Conservation (phyloP, 106 monocot species). For the Dendrobium catenatum region DNA sequence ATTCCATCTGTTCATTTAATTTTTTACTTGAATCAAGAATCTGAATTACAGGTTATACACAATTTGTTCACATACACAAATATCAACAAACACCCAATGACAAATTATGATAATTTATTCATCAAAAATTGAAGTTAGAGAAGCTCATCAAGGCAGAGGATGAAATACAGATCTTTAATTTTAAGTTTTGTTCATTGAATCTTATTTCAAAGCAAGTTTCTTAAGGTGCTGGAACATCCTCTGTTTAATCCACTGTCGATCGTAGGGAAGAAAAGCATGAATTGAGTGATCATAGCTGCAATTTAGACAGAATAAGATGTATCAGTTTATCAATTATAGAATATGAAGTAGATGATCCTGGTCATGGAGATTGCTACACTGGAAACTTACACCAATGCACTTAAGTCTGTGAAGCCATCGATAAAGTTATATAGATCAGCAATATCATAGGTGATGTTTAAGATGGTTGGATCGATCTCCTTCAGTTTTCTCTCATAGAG, state of each 20-base stretch:
- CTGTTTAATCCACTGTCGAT: slow-evolving; percentile 69
- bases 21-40: too few relatives aligned
- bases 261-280: slow-evolving; percentile 62
- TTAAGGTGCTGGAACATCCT: slow-evolving; percentile 56
- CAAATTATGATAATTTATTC: too few relatives aligned
- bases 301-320: background rate
- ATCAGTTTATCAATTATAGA: background rate
- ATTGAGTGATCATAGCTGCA: slow-evolving; percentile 58
- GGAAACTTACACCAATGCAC: slow-evolving; percentile 55
- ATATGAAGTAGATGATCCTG: background rate
- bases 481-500: slow-evolving; percentile 76
- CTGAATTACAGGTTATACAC: too few relatives aligned
- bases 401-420: slow-evolving; percentile 57
- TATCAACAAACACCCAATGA: too few relatives aligned
- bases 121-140: too few relatives aligned
- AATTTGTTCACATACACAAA: too few relatives aligned
- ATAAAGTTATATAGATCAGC: slow-evolving; percentile 77
- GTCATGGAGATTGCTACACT: too few relatives aligned
- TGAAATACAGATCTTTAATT: too few relatives aligned
- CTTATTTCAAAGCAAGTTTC: slow-evolving; percentile 29
- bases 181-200: too few relatives aligned
- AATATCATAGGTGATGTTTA: slow-evolving; percentile 72
- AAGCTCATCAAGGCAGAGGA: too few relatives aligned
- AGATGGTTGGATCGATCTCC: slow-evolving; percentile 56
- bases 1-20: too few relatives aligned